phyloP scores from a whole-genome alignment of 164 flowering plant genomes.

The Liriodendron chinense region DNA sequence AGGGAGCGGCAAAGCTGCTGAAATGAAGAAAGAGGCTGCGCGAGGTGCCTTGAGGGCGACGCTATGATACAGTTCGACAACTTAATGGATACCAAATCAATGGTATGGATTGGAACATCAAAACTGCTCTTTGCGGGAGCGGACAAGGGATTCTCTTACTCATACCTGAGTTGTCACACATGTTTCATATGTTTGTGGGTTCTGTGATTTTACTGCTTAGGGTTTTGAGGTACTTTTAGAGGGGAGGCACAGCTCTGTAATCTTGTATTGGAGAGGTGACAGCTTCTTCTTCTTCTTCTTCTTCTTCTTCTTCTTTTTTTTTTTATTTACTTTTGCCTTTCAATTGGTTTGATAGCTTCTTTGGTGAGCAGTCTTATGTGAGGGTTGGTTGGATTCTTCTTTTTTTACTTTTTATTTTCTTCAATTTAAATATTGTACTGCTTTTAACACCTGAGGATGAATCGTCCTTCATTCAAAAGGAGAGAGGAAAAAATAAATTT shows the following conservation, averaged over 20 bases:
- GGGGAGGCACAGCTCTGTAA: conserved; percentile 1
- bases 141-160: background rate
- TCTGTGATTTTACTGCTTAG: background rate
- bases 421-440: too few relatives aligned
- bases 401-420: too few relatives aligned
- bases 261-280: background rate
- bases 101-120: conserved; percentile 7
- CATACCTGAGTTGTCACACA: background rate
- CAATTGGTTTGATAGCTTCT: too few relatives aligned
- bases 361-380: background rate
- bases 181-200: conserved; percentile 4
- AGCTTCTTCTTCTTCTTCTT: background rate
- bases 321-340: too few relatives aligned
- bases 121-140: conserved; percentile 4
- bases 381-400: background rate
- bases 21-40: conserved; percentile 70
- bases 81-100: background rate
- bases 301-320: background rate
- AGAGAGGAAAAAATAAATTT: too few relatives aligned
- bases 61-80: conserved; percentile 16
- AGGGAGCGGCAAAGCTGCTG: conserved; percentile 81
- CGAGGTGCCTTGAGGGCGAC: conserved; percentile 72
- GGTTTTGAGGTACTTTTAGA: conserved; percentile 2
- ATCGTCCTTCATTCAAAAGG: too few relatives aligned
- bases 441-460: too few relatives aligned